Base-by-base conservation (phyloP, 176 grass and related monocot genomes). In the Chloris gayana region DNA sequence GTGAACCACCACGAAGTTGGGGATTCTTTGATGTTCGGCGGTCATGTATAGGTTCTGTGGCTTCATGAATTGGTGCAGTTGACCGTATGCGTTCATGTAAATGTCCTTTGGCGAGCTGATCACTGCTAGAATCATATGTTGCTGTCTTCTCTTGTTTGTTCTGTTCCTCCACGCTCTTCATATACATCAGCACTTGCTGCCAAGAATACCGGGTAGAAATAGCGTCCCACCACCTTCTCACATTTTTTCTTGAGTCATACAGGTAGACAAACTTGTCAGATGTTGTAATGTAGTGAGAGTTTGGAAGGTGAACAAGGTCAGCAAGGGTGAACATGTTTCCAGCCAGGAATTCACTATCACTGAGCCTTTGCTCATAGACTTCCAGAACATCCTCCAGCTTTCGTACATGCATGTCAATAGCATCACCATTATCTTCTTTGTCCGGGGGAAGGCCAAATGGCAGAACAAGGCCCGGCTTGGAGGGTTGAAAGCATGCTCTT, bases 401-500 rank as follows among this genome's bases (percentile, higher is more conserved):
- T 81, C 65, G 82, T 76, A 41, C 67, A 61, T 89, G 72, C 67
- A 80, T 22, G 18, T 73, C 47, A 73, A 89, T 65, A 80, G 80
- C 42, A 64, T 85, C 67, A 25, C 60, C 81, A 64, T 89, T 56
- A 27, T 80, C 78, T 57, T 82, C 74, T 33, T 65, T 64, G 31
- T 71, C 44, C 6, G 67, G 9, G 27, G 87, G 70, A 56, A 94
- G 64, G 95, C 92, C 63, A 98, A 70, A 76, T 94, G 88, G 83
- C 89, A 94, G 76, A 89, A 91, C 60, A 98, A 80, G 45, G 87
- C 84, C 79, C 78, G 77, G 80, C 95, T 98, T 4, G 95, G 89
- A n/a, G 89, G 95, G 68, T 98, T 83, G 77, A 98, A 98, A 74
- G 74, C 75, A 26, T 92, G 95, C 82, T 94, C 91, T 77, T 98